Base-by-base conservation (phyloP, 768 basidiomycete species). In the Suillus plorans region DNA sequence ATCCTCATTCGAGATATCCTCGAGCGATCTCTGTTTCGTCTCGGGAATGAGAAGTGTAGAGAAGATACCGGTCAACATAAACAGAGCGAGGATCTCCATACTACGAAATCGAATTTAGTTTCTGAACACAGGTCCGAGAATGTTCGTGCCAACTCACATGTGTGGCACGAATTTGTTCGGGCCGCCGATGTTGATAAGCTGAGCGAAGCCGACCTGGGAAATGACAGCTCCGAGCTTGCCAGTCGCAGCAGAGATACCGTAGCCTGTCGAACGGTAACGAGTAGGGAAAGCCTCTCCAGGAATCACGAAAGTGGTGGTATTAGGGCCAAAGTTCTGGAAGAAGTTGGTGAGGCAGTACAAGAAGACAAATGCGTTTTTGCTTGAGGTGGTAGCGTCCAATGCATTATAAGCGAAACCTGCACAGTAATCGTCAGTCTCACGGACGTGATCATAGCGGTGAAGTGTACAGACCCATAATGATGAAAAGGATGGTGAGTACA, bases 261-360 rank as follows among this genome's bases (percentile, higher is more conserved):
- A 90, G 13, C 85, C 89, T 6, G 92, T 93, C 7, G 91, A 92
- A 66, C 94, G 87, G 75, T 94, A 94, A 56, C 94, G 90, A 1
- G 93, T 95, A 1, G 93, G 93, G 86, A 93, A 95, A 31, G 81
- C 84, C 73, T 95, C 94, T 67, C 90, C 91, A 0, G 93, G 92
- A 4, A 94, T 79, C 62, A 94, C 64, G 75, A 95, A 94, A 0
- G 92, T 93, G 0, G 91, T 94, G 0, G 84, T 84, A 69, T 93
- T 92, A 12, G 89, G 90, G 2, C 91, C 92, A 67, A 93, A 94
- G 78, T 94, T 94, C 80, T 92, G 89, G 89, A 94, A 92, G 80
- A 93, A 93, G 74, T 91, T 90, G 70, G 91, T 85, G n/a, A 95
- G 80, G 73, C 91, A 91, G 80, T 94, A 95, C 34, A 92, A 84